Percentiles rank a stretch among this genome's conserved stretches.
These are phyloP conservation scores for Diplotaxis tenuifolia DNA, from an alignment of 345 rosid genomes.

Conservation along the genomic window DNA sequence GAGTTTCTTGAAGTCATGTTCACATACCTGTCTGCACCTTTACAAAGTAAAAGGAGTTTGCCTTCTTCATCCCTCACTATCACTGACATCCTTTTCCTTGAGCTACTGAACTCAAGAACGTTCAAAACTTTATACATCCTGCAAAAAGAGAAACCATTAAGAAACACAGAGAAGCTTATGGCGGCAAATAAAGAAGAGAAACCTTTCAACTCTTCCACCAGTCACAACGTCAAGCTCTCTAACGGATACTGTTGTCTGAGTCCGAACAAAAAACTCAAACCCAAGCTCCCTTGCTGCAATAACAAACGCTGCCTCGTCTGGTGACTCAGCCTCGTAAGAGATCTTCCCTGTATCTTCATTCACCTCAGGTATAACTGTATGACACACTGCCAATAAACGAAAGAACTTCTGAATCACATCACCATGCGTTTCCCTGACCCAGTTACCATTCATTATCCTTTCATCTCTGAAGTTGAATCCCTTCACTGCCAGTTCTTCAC, in stretches of 20 bases:
- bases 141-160: constrained; percentile 36
- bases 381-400: constrained; percentile 76
- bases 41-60: constrained; percentile 72
- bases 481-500: constrained; percentile 47
- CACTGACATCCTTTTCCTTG: constrained; percentile 82
- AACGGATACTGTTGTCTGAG: constrained; percentile 67
- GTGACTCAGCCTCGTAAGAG: constrained; percentile 93
- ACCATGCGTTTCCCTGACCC: constrained; percentile 66
- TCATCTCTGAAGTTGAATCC: constrained; percentile 91
- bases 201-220: constrained; percentile 75
- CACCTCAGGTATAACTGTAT: constrained; percentile 91
- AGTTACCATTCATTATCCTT: constrained; percentile 71
- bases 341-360: constrained; percentile 70
- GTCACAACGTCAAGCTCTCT: constrained; percentile 56
- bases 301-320: constrained; percentile 96
- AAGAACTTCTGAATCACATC: constrained; percentile 67
- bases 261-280: constrained; percentile 73
- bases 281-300: constrained; percentile 95
- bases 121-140: constrained; percentile 69
- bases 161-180: constrained; percentile 7
- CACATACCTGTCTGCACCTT: constrained; percentile 97
- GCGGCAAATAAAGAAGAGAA: constrained; percentile 13
- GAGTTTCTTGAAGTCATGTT: constrained; percentile 2
- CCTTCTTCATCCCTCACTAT: constrained; percentile 68
- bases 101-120: constrained; percentile 70